A percentile compares a stretch with the other conserved stretches of the same genome.
phyloP scores from a whole-genome alignment of 345 rosid genomes.

The Gossypium ekmanianum region DNA sequence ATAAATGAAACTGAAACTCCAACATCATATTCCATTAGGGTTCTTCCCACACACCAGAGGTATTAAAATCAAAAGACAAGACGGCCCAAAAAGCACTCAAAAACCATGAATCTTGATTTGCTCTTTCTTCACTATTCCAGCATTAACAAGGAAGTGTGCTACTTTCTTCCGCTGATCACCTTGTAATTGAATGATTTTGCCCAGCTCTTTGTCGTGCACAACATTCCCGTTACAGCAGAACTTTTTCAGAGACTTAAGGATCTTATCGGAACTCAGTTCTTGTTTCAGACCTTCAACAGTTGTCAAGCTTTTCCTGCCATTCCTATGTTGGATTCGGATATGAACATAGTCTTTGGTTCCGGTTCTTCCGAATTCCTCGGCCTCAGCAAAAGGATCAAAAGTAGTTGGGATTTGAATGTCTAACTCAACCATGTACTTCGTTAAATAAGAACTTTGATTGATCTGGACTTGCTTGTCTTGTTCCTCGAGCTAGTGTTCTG shows the following conservation, averaged over 20 bases:
- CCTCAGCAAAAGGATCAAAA: conserved; percentile 71
- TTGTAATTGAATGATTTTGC: conserved; percentile 94
- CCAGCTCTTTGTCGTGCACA: conserved; percentile 73
- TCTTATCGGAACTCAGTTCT: conserved; percentile 61
- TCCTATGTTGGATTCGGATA: conserved; percentile 71
- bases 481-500: too few species aligned
- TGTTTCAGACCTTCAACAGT: conserved; percentile 72
- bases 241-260: conserved; percentile 75
- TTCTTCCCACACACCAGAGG: background rate
- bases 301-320: conserved; percentile 75
- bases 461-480: background rate
- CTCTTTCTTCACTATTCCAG: conserved; percentile 37
- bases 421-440: conserved; percentile 75
- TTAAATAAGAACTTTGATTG: conserved; percentile 19
- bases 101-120: background rate
- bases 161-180: conserved; percentile 91
- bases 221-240: conserved; percentile 92
- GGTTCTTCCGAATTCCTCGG: conserved; percentile 46
- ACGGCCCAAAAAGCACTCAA: background rate
- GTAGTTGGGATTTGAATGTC: conserved; percentile 56
- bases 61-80: background rate
- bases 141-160: conserved; percentile 54
- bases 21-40: background rate
- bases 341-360: conserved; percentile 63
- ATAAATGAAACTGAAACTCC: background rate